Base-by-base conservation (phyloP, 2,329 filamentous ascomycete genomes). In the Didymella glomerata region DNA sequence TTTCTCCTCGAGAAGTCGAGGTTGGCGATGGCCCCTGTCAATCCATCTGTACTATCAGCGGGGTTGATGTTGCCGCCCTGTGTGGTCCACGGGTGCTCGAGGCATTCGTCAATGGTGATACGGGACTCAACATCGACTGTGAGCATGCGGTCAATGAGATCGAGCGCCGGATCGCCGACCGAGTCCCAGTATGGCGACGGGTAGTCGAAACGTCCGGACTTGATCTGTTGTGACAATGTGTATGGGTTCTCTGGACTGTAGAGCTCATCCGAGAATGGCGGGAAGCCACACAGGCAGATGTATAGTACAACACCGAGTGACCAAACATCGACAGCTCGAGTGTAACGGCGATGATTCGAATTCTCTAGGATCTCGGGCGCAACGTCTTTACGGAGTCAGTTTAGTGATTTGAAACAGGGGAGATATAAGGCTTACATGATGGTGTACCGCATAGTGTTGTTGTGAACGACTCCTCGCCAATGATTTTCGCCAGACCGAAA, bases 281-380 rank as follows among this genome's bases (percentile, higher is more conserved):
- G 95, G 72, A 98, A 98, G 34, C 95, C 95, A 74, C 95, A 98
- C 5, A 98, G 85, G 74, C 93, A 97, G 69, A 98, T 98, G 79
- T 98, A 99, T 24, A 99, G 84, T 3, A 99, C 94, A 3, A 99
- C 95, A n/a, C 95, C 95, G 0, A 98, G 84, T 1, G 93, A 97
- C 95, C 95, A 98, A 41, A 98, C 84, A 75, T 99, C 95, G 10
- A 99, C 95, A 3, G 93, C 93, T 71, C 93, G 92, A 54, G 93
- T 97, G 79, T 99, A 99, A 73, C 91, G 91, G 65, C 95, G 88
- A 61, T 92, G 86, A 69, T 87, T 89, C 18, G 86, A 88, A 63
- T 93, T 90, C 71, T 93, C 90, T 4, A 99, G 82, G 57, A 99
- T 97, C 76, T 99, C 95, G 1, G 95, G 95, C 1, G 96, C 95